These are phyloP conservation scores for Boletus huronensis DNA, from an alignment of 768 basidiomycete genomes.

Conservation along the genomic window DNA sequence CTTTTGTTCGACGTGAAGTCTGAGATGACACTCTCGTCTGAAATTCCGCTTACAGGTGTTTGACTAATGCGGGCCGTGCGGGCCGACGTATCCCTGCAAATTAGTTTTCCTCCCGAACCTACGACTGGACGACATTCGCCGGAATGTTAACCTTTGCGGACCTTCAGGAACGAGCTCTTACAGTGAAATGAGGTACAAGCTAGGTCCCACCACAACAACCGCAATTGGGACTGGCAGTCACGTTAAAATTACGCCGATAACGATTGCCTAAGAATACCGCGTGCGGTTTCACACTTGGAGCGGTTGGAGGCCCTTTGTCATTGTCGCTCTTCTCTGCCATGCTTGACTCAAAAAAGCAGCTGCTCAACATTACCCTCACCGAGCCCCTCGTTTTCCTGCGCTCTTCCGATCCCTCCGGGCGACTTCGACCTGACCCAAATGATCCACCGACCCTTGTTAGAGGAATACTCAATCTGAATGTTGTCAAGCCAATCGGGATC, in stretches of 20 bases:
- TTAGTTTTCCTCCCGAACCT: too few species aligned
- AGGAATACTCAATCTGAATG: conserved; percentile 58
- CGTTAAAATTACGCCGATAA: background rate
- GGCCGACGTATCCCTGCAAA: too few species aligned
- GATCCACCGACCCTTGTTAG: conserved; percentile 63
- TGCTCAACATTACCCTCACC: conserved; percentile 58
- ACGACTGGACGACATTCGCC: too few species aligned
- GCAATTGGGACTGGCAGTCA: too few species aligned
- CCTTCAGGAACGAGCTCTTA: too few species aligned
- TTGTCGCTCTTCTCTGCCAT: conserved; percentile 1
- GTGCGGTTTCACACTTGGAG: background rate
- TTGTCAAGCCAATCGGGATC: conserved; percentile 79
- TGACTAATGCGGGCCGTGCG: too few species aligned
- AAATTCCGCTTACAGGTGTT: too few species aligned
- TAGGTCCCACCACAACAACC: too few species aligned
- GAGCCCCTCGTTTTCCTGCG: conserved; percentile 76
- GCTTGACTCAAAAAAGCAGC: conserved; percentile 37
- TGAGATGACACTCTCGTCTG: too few species aligned
- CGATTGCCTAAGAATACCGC: background rate
- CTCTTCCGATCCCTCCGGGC: conserved; percentile 44
- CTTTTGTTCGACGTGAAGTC: too few species aligned
- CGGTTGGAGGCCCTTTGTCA: background rate
- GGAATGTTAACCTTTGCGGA: too few species aligned
- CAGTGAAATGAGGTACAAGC: too few species aligned
- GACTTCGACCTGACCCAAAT: conserved; percentile 30